These are phyloP conservation scores for Eragrostis tef DNA, from an alignment of 202 grass and related monocot genomes.

Conservation along the genomic window DNA sequence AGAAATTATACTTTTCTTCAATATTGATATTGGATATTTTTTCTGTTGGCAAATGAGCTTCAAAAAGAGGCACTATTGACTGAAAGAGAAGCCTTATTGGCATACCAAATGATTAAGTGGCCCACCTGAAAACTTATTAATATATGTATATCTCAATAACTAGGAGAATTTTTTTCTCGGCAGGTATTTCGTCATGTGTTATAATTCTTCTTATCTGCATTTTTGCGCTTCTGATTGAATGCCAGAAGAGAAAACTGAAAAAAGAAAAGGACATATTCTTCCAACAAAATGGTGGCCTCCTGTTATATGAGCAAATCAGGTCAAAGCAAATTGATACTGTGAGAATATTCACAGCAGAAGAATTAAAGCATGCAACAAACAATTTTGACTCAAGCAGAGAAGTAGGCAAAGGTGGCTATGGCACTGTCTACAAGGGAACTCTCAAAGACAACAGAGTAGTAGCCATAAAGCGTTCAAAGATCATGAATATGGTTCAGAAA, in stretches of 20 bases:
- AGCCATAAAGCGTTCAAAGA: constrained; percentile 18
- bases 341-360: constrained; percentile 45
- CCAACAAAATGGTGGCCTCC: constrained; percentile 33
- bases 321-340: constrained; percentile 34
- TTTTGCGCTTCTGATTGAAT: constrained; percentile 20
- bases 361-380: constrained; percentile 41
- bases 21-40: neutral
- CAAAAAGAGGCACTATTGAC: neutral
- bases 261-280: constrained; percentile 36
- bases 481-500: constrained; percentile 26
- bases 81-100: neutral
- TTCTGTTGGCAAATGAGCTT: neutral
- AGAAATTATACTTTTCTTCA: neutral
- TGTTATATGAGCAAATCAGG: constrained; percentile 40
- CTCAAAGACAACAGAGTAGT: constrained; percentile 16
- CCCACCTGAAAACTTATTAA: neutral
- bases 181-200: constrained; percentile 29
- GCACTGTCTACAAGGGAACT: constrained; percentile 16
- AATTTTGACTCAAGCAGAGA: constrained; percentile 38
- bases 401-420: constrained; percentile 29
- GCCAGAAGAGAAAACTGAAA: constrained; percentile 33
- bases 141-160: too few relatives aligned
- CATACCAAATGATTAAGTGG: neutral
- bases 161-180: neutral
- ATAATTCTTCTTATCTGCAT: neutral